Evolutionary conservation across 108 stramenopile genomes (phyloP).

Genomic region (Cyclostephanos tholiformis): DNA sequence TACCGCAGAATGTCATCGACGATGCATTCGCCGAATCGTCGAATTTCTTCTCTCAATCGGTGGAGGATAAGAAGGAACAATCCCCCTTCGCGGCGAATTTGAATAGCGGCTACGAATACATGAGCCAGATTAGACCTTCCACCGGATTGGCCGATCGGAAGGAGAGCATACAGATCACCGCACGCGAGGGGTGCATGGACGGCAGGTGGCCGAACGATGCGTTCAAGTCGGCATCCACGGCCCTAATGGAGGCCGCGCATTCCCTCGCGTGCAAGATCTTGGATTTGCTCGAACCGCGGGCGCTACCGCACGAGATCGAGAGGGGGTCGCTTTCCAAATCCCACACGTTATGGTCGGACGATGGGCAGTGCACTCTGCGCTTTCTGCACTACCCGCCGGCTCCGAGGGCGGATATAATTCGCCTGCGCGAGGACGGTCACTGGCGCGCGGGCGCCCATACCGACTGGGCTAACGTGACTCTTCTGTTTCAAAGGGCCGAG

Average conservation of each 20-base stretch:
- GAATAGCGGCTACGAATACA: slow-evolving; percentile 56
- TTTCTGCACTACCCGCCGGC: slow-evolving; percentile 61
- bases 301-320: slow-evolving; percentile 29
- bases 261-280: slow-evolving; percentile 37
- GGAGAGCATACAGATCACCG: slow-evolving; percentile 59
- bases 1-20: slow-evolving; percentile 39
- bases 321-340: slow-evolving; percentile 32
- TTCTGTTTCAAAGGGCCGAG: slow-evolving; percentile 54
- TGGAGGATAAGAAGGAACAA: slow-evolving; percentile 41
- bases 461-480: slow-evolving; percentile 56
- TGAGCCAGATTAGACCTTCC: slow-evolving; percentile 44
- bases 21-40: slow-evolving; percentile 29
- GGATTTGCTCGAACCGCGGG: slow-evolving; percentile 36
- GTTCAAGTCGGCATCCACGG: slow-evolving; percentile 14
- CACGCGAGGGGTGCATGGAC: slow-evolving; percentile 55
- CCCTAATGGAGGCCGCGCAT: slow-evolving; percentile 32
- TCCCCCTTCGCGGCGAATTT: slow-evolving; percentile 30
- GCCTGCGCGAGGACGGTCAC: neutral
- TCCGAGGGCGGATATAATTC: neutral
- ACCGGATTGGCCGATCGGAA: slow-evolving; percentile 52
- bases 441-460: slow-evolving; percentile 65
- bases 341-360: slow-evolving; percentile 46
- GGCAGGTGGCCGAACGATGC: slow-evolving; percentile 50
- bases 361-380: slow-evolving; percentile 62
- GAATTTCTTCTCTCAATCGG: slow-evolving; percentile 38